These are phyloP conservation scores for Solanum sitiens DNA, from an alignment of 257 asterid genomes.

Conservation along the genomic window DNA sequence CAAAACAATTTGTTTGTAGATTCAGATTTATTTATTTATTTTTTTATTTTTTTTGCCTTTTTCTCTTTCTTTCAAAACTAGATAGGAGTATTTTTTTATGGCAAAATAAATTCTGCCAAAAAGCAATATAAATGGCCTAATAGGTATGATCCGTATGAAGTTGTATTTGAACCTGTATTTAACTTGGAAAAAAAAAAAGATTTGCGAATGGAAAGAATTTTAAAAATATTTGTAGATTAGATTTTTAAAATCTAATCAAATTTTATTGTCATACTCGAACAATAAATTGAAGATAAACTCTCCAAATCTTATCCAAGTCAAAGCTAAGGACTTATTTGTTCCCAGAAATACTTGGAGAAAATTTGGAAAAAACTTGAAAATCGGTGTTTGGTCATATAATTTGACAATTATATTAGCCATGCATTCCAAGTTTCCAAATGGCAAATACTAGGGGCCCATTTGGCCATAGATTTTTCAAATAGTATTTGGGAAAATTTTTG, in stretches of 20 bases:
- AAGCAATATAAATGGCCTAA: too few relatives aligned
- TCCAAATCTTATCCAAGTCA: not conserved
- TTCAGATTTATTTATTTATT: not conserved
- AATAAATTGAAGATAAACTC: not conserved
- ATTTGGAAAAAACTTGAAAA: not conserved
- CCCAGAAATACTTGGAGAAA: too few relatives aligned
- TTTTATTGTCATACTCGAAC: not conserved
- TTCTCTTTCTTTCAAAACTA: not conserved
- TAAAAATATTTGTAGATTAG: not conserved
- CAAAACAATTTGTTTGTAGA: not conserved
- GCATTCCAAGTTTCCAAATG: not conserved
- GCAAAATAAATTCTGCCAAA: not conserved
- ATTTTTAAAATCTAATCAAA: not conserved
- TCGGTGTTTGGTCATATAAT: not conserved
- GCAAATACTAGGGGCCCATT: not conserved
- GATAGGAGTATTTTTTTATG: not conserved
- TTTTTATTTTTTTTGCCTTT: not conserved
- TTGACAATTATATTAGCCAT: not conserved
- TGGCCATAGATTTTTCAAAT: too few relatives aligned
- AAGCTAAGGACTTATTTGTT: not conserved
- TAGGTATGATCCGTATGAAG: not conserved
- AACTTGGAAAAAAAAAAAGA: not conserved
- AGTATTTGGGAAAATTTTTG: too few relatives aligned
- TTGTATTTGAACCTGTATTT: not conserved
- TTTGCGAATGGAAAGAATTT: not conserved